Evolutionary conservation across 306 rosid genomes (phyloP), one percentile per base, ranked within the genome.

Genomic region (Elaeagnus macrophylla): DNA sequence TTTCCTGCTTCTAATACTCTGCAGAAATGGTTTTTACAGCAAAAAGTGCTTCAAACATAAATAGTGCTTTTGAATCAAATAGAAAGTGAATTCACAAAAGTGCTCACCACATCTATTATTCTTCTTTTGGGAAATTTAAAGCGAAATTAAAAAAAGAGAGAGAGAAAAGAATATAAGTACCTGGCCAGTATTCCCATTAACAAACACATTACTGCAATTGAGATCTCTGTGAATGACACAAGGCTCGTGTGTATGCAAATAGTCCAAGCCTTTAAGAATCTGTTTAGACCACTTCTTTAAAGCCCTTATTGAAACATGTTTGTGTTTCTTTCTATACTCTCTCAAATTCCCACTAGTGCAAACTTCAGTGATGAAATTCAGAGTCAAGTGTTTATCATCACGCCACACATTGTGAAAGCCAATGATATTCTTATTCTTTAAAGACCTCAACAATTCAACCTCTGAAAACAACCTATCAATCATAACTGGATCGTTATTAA

Each of bases 201-300:
- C 94, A 67, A 91, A 91, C n/a, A 91, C 80, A 51, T 91, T 91
- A 59, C 95, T 91, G 69, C 96, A 91, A 50, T 91, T 91, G 70
- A 91, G 89, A 75, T 91, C 99, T 62, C 99, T 84, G 15, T 89
- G 97, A 48, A 89, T 89, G 51, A 85, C 81, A 59, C 97, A 89
- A 47, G 97, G 95, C 8, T 85, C 87, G 48, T 77, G 83, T 3
- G 67, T 64, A 66, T 91, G 99, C 93, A 91, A 57, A 59, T 91
- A 91, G 41, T 84, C 76, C 87, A 91, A 49, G 40, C 94, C 97
- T 61, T 66, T 62, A 46, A 89, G 48, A 40, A 89, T 85, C 83
- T 85, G 95, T 61, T 58, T 79, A 0, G 89, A 81, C 95, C 97
- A 89, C 57, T 85, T 89, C 87, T 89, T 89, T 59, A 89, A 56